Evolutionary conservation across 305 asterid species (phyloP).

Genomic region (Fraxinus paxiana): DNA sequence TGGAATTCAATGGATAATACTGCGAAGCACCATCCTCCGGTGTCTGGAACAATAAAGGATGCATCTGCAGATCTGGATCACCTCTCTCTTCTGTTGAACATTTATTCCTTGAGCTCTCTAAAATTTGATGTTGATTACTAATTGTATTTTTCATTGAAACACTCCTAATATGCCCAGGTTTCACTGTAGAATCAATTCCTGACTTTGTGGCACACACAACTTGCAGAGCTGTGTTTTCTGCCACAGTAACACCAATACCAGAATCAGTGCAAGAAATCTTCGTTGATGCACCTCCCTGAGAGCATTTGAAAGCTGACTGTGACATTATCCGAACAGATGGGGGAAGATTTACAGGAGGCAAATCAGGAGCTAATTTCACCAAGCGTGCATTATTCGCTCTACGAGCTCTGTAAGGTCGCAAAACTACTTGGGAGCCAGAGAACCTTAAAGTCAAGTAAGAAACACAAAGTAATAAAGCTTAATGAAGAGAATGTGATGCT

Average conservation of each 20-base stretch:
- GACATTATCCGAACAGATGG: constrained; percentile 89
- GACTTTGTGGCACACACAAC: constrained; percentile 29
- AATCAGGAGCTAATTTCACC: constrained; percentile 84
- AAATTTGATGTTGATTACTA: constrained; percentile 36
- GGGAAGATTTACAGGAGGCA: constrained; percentile 97
- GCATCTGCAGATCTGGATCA: constrained; percentile 75
- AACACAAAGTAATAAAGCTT: constrained; percentile 22
- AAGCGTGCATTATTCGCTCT: constrained; percentile 53
- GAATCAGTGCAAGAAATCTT: constrained; percentile 28
- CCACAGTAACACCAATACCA: constrained; percentile 21
- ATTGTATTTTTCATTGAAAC: constrained; percentile 24
- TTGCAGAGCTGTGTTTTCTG: constrained; percentile 26
- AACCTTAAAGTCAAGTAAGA: constrained; percentile 42
- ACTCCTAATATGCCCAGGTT: constrained; percentile 33
- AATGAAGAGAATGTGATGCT: constrained; percentile 19
- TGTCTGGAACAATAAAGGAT: constrained; percentile 81
- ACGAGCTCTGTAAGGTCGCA: constrained; percentile 66
- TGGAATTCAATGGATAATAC: constrained; percentile 39
- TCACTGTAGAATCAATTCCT: constrained; percentile 27
- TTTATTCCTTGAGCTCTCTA: constrained; percentile 31
- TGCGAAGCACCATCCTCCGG: constrained; percentile 58
- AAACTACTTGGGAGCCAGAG: constrained; percentile 39
- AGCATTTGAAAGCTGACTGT: constrained; percentile 67
- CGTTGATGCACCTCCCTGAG: constrained; percentile 39
- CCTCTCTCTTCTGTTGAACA: constrained; percentile 39